A percentile compares a stretch with the other conserved stretches of the same genome.
phyloP scores from a whole-genome alignment of 768 basidiomycete species.

The Psilocybe cubensis region DNA sequence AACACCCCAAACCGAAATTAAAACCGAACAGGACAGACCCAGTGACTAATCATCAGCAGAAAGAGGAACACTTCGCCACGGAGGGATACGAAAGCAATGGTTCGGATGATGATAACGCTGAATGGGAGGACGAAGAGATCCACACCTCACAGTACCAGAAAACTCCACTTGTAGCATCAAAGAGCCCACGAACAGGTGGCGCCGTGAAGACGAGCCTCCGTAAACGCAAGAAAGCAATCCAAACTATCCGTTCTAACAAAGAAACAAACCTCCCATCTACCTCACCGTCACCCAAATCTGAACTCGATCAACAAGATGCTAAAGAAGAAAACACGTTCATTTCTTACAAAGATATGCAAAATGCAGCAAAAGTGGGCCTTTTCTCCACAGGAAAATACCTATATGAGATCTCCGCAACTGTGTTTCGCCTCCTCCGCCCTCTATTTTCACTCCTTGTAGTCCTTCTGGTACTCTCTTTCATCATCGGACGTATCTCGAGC shows the following conservation, averaged over 20 bases:
- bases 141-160: conserved; percentile 4
- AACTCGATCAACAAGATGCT: not conserved
- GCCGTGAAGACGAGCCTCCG: conserved; percentile 20
- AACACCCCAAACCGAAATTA: conserved; percentile 12
- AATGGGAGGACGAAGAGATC: conserved; percentile 13
- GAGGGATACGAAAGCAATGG: not conserved
- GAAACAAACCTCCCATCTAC: not conserved
- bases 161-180: not conserved
- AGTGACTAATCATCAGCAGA: not conserved
- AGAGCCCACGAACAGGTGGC: not conserved
- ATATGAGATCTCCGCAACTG: conserved; percentile 49
- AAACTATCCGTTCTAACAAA: conserved; percentile 1
- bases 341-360: conserved; percentile 5
- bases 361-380: conserved; percentile 33
- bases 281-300: conserved; percentile 6
- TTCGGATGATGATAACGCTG: not conserved
- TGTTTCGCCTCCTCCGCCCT: conserved; percentile 52
- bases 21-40: not conserved
- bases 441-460: conserved; percentile 61
- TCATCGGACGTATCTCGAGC: conserved; percentile 42
- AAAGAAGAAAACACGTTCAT: conserved; percentile 14
- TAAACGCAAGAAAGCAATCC: conserved; percentile 27
- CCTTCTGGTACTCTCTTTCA: conserved; percentile 51
- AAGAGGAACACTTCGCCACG: not conserved
- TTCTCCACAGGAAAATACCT: conserved; percentile 41